Conservation (phyloP, 2,329 filamentous ascomycete species). For the Trichoderma afroharzianum region DNA sequence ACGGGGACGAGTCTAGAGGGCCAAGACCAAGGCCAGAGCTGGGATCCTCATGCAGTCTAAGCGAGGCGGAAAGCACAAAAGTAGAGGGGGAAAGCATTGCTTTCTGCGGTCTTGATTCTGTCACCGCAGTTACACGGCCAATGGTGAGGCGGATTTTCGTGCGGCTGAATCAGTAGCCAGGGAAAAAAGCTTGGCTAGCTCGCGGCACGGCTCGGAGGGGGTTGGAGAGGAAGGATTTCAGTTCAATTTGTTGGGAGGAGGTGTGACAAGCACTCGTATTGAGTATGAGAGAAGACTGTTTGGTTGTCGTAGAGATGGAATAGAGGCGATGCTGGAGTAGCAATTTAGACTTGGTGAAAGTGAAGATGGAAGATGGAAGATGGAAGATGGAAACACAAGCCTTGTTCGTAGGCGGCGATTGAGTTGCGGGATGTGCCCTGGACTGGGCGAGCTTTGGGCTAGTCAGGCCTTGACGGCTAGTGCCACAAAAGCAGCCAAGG, state of each 20-base stretch:
- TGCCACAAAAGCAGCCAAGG: neutral
- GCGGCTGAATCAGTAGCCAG: constrained; percentile 15
- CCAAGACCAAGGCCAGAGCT: neutral
- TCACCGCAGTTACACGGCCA: neutral
- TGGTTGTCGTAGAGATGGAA: neutral
- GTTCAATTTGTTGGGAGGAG: neutral
- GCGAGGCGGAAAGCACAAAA: neutral
- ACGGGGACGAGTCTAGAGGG: constrained; percentile 2
- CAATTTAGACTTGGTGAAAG: neutral
- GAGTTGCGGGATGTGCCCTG: constrained; percentile 11
- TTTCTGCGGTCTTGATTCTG: neutral
- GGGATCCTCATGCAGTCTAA: constrained; percentile 11
- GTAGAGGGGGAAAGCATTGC: neutral
- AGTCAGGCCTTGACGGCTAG: constrained; percentile 9
- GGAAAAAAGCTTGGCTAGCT: constrained; percentile 3
- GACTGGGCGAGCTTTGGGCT: neutral
- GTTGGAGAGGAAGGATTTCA: constrained; percentile 1
- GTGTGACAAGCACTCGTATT: neutral
- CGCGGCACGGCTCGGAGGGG: neutral
- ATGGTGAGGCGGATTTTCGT: neutral
- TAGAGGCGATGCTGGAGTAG: neutral
- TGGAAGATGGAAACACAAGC: neutral
- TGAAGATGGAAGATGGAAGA: neutral
- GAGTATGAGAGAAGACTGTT: neutral
- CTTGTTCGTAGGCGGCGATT: constrained; percentile 8